phyloP scores from a whole-genome alignment of 2,329 filamentous ascomycete species.

The Pyrenophora graminea region DNA sequence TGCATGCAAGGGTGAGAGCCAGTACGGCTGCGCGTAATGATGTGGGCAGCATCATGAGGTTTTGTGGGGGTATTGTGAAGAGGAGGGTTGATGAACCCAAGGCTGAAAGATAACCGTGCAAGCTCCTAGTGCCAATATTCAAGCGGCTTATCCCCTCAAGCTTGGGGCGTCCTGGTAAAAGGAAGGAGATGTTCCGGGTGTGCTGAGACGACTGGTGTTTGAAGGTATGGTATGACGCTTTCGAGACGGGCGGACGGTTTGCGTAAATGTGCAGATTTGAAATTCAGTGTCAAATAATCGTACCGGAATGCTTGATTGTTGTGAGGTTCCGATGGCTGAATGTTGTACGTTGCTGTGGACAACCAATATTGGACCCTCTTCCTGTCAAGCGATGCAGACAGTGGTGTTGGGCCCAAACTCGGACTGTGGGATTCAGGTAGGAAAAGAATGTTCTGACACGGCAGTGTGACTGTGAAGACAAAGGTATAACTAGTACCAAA shows the following conservation, averaged over 20 bases:
- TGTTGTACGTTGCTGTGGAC: slow-evolving; percentile 21
- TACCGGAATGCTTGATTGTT: slow-evolving; percentile 11
- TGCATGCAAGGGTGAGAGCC: slow-evolving; percentile 26
- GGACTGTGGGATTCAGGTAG: neutral
- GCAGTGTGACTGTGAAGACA: neutral
- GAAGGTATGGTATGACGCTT: slow-evolving; percentile 19
- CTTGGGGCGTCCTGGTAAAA: slow-evolving; percentile 6
- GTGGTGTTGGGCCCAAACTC: slow-evolving; percentile 2
- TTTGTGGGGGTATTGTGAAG: slow-evolving; percentile 12
- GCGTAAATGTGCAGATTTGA: slow-evolving; percentile 24
- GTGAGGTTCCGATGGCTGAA: slow-evolving; percentile 15
- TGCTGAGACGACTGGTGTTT: slow-evolving; percentile 36
- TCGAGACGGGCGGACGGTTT: slow-evolving; percentile 36
- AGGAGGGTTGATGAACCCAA: slow-evolving; percentile 8
- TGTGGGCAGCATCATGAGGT: slow-evolving; percentile 28
- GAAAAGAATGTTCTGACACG: slow-evolving; percentile 3
- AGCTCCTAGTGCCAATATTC: slow-evolving; percentile 18
- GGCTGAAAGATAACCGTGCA: slow-evolving; percentile 9
- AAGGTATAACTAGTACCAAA: slow-evolving; percentile 15
- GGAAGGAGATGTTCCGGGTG: slow-evolving; percentile 13
- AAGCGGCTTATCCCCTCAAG: slow-evolving; percentile 7
- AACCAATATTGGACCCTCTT: neutral
- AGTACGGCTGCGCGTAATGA: slow-evolving; percentile 24
- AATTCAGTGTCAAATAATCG: slow-evolving; percentile 15
- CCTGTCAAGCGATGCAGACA: neutral